Evolutionary conservation across 805 yeast species (phyloP).

Genomic region (Phaffomyces opuntiae): DNA sequence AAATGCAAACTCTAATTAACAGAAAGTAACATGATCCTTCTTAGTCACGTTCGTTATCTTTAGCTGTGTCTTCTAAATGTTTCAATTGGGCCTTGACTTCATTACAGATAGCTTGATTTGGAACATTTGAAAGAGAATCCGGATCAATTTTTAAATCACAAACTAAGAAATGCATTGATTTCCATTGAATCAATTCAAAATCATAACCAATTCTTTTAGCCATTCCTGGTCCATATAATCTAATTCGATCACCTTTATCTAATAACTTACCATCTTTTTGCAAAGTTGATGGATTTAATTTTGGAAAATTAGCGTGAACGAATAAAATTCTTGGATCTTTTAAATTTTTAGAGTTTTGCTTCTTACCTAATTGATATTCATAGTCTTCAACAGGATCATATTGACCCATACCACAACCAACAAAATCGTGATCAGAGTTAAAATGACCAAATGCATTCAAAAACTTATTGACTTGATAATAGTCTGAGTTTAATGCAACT

Average conservation of each 20-base stretch:
- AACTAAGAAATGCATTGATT: slow-evolving; percentile 44
- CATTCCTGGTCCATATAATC: slow-evolving; percentile 55
- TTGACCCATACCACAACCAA: slow-evolving; percentile 63
- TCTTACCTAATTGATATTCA: slow-evolving; percentile 23
- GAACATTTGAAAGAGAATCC: slow-evolving; percentile 35
- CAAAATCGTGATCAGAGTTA: slow-evolving; percentile 31
- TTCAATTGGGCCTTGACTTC: slow-evolving; percentile 43
- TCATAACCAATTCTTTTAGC: slow-evolving; percentile 45
- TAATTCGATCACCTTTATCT: slow-evolving; percentile 39
- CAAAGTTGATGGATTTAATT: slow-evolving; percentile 54
- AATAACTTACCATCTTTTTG: slow-evolving; percentile 34
- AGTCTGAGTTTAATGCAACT: slow-evolving; percentile 49
- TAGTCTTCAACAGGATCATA: slow-evolving; percentile 51
- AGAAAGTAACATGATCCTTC: neutral
- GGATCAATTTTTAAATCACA: slow-evolving; percentile 44
- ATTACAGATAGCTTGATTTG: slow-evolving; percentile 36
- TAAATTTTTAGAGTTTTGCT: slow-evolving; percentile 9
- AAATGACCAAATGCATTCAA: slow-evolving; percentile 50
- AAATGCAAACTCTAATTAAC: neutral
- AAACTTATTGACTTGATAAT: slow-evolving; percentile 52
- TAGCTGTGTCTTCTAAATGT: slow-evolving; percentile 32
- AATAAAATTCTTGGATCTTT: slow-evolving; percentile 36
- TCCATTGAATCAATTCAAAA: slow-evolving; percentile 54
- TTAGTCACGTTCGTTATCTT: slow-evolving; percentile 29
- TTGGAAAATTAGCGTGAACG: slow-evolving; percentile 63